Evolutionary conservation across 2,329 filamentous ascomycete genomes (phyloP).

Genomic region (Apiospora aurea): DNA sequence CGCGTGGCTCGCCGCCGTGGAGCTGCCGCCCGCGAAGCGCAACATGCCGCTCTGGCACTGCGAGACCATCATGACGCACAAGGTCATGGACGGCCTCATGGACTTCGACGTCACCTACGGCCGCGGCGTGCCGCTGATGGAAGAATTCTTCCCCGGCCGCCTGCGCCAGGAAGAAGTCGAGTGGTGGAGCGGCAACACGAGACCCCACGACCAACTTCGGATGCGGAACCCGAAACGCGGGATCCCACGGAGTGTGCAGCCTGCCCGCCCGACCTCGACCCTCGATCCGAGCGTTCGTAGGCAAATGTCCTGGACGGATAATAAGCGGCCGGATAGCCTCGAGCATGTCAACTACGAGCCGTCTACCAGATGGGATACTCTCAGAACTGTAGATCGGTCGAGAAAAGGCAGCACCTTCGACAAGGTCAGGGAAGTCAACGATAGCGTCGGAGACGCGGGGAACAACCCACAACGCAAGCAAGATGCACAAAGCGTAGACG

Average conservation of each 20-base stretch:
- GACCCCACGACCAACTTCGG: not conserved
- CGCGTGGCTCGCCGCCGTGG: not conserved
- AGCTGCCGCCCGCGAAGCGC: not conserved
- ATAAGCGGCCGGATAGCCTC: too few species aligned
- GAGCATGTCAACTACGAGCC: too few species aligned
- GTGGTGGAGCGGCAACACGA: conserved; percentile 14
- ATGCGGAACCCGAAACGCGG: not conserved
- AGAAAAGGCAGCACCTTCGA: too few species aligned
- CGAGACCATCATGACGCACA: conserved; percentile 21
- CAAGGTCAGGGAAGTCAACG: too few species aligned
- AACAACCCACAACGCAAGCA: too few species aligned
- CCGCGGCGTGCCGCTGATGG: not conserved
- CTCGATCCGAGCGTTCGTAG: not conserved
- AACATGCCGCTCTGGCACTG: conserved; percentile 5
- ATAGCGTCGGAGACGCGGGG: too few species aligned
- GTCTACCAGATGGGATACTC: too few species aligned
- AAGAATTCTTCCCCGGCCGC: conserved; percentile 21
- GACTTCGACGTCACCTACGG: conserved; percentile 15
- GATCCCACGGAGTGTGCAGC: not conserved
- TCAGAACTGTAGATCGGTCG: too few species aligned
- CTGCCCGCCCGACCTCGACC: not conserved
- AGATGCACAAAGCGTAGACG: too few species aligned
- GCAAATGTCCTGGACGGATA: too few species aligned
- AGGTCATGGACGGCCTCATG: conserved; percentile 26
- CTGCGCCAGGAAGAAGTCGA: not conserved